These are phyloP conservation scores for Amanita muscaria DNA, from an alignment of 768 basidiomycete species.

Conservation along the genomic window DNA sequence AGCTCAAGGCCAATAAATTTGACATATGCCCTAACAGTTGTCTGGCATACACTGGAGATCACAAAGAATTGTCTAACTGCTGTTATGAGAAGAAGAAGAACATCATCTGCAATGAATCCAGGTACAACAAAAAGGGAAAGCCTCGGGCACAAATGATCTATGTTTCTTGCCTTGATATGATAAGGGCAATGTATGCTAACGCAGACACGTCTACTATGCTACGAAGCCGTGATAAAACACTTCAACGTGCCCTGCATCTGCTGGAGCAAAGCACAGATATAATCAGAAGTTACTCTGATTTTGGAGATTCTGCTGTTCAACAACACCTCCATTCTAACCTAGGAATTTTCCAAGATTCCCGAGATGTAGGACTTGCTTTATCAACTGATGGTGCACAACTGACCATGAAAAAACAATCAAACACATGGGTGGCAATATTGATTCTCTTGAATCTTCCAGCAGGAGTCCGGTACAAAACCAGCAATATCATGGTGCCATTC, in stretches of 20 bases:
- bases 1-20: slow-evolving; percentile 9
- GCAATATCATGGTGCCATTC: no score
- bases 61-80: slow-evolving; percentile 10
- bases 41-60: slow-evolving; percentile 18
- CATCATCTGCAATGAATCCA: slow-evolving; percentile 8
- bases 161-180: slow-evolving; percentile 17
- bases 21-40: slow-evolving; percentile 17
- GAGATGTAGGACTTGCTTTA: slow-evolving; percentile 11
- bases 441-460: slow-evolving; percentile 15
- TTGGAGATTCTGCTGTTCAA: slow-evolving; percentile 17
- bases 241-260: slow-evolving; percentile 13
- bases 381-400: slow-evolving; percentile 19
- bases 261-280: slow-evolving; percentile 11
- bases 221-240: slow-evolving; percentile 16
- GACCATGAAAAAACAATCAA: no score
- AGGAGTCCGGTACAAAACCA: slow-evolving; percentile 10
- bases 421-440: slow-evolving; percentile 13
- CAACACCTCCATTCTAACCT: slow-evolving; percentile 13
- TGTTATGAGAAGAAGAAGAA: slow-evolving; percentile 11
- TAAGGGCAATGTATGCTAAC: slow-evolving; percentile 21
- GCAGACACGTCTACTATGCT: slow-evolving; percentile 15
- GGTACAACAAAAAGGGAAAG: slow-evolving; percentile 10
- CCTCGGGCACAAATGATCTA: slow-evolving; percentile 17
- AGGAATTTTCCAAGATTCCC: slow-evolving; percentile 16
- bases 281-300: slow-evolving; percentile 17